Percentiles rank a stretch among this genome's conserved stretches.
Conservation (phyloP, 805 yeast genomes). For the Yamadazyma ubonensis region DNA sequence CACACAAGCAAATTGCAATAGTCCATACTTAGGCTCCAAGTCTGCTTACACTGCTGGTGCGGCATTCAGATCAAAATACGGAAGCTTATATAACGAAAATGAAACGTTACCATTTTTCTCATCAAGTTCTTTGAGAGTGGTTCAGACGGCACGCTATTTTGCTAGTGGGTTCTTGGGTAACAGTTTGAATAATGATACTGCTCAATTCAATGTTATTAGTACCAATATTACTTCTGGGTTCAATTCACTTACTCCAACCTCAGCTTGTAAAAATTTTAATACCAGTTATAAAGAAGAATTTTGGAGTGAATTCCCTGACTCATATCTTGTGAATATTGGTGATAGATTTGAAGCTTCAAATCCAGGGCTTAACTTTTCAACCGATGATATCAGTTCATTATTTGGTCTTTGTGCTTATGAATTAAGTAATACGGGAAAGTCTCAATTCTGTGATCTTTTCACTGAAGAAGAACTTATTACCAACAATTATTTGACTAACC, state of each 20-base stretch:
- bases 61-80: constrained; percentile 46
- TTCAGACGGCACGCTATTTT: constrained; percentile 52
- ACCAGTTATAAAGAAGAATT: constrained; percentile 21
- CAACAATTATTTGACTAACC: constrained; percentile 58
- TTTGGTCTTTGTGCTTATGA: constrained; percentile 72
- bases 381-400: constrained; percentile 49
- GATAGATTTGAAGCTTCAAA: constrained; percentile 38
- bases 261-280: constrained; percentile 32
- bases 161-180: constrained; percentile 57
- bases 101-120: constrained; percentile 49
- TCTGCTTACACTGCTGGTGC: constrained; percentile 50
- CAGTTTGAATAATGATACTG: constrained; percentile 27
- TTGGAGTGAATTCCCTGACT: constrained; percentile 32
- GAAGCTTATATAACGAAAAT: constrained; percentile 38
- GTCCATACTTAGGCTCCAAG: constrained; percentile 51
- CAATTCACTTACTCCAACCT: constrained; percentile 54
- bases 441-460: constrained; percentile 64
- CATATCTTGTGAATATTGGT: constrained; percentile 33
- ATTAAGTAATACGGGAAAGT: constrained; percentile 62
- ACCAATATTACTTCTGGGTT: constrained; percentile 51
- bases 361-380: constrained; percentile 50
- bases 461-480: constrained; percentile 64
- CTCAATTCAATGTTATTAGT: constrained; percentile 38
- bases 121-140: constrained; percentile 52
- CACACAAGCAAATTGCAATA: constrained; percentile 37